phyloP scores from a whole-genome alignment of 192 early-diverging fungal genomes.

The Coemansia sp. region DNA sequence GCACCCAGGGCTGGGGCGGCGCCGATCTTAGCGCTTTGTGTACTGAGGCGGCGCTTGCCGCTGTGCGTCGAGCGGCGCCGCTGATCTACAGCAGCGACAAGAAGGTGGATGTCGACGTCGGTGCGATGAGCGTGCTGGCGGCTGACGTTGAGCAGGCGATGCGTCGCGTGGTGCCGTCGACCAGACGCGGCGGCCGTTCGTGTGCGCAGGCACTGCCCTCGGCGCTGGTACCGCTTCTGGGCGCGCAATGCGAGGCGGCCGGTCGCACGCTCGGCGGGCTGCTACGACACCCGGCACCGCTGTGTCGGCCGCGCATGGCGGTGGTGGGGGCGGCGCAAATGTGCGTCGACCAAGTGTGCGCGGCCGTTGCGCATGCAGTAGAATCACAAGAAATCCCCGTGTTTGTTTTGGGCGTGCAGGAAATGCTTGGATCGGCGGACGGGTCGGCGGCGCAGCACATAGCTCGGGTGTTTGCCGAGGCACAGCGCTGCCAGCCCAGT shows the following conservation, averaged over 20 bases:
- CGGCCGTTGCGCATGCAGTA: conserved; percentile 58
- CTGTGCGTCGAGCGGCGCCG: conserved; percentile 66
- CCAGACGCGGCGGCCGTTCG: not conserved
- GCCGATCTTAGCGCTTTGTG: conserved; percentile 71
- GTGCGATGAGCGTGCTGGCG: not conserved
- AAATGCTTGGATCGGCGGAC: conserved; percentile 33
- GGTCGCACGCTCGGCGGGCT: not conserved
- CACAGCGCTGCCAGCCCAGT: conserved; percentile 61
- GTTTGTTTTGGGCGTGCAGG: conserved; percentile 56
- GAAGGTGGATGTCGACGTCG: not conserved
- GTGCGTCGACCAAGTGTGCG: conserved; percentile 60
- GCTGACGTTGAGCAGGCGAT: conserved; percentile 60
- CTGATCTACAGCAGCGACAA: conserved; percentile 62
- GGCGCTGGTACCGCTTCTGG: not conserved
- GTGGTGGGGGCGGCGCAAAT: conserved; percentile 60
- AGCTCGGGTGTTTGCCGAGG: conserved; percentile 60
- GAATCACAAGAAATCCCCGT: conserved; percentile 61
- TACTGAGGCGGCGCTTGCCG: conserved; percentile 70
- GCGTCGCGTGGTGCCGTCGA: conserved; percentile 14
- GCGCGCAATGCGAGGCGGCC: not conserved
- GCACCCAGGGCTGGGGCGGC: conserved; percentile 67
- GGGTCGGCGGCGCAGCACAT: conserved; percentile 54
- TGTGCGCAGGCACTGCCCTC: conserved; percentile 7
- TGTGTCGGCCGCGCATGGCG: conserved; percentile 62
- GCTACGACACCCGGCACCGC: not conserved